Evolutionary conservation across 2,329 filamentous ascomycete genomes (phyloP), one percentile per base, ranked within the genome.

Genomic region (Arthrinium phaeospermum): DNA sequence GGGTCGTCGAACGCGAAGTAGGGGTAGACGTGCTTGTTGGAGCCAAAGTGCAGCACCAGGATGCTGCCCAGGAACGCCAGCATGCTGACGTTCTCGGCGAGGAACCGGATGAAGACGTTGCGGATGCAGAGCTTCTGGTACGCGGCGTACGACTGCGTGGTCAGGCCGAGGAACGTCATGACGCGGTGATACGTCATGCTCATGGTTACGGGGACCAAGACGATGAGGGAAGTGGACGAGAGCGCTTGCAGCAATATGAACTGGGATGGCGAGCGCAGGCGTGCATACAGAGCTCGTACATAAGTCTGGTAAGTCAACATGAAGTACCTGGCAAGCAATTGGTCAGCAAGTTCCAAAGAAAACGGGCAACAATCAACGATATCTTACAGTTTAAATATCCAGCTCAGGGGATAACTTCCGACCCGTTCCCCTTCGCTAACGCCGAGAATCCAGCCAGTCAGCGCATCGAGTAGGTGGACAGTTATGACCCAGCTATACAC

Each of bases 231-330:
- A 13, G 88, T 87, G 24, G 90, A 91, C 0, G 90, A 92, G 73
- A 93, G 84, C 22, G 90, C 81, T 80, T 93, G 91, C 49, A 93
- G 88, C 75, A 88, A 85, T 72, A 92, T 85, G 82, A 93, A 93
- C 80, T 92, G 90, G 51, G 84, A 81, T 0, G 90, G 91, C 7
- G 89, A 91, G 74, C 91, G 90, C 19, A 93, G 87, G 24, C 91
- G 90, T 19, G 91, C 91, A 79, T 93, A 93, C 72, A 93, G 81
- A 14, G 91, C 90, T 70, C 91, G 90, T 16, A 93, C 91, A 81
- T 92, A 93, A 5, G 91, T 92, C 81, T 93, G 91, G 80, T 93
- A 93, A 7, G 91, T 93, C 70, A 92, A 82, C 84, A 90, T 90
- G 79, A 91, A 92, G 80, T 91, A 92, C 68, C 88, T 89, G 75